A percentile compares a stretch with the other conserved stretches of the same genome.
These are phyloP conservation scores for Penicillium polonicum DNA, from an alignment of 2,329 filamentous ascomycete genomes.

Conservation along the genomic window DNA sequence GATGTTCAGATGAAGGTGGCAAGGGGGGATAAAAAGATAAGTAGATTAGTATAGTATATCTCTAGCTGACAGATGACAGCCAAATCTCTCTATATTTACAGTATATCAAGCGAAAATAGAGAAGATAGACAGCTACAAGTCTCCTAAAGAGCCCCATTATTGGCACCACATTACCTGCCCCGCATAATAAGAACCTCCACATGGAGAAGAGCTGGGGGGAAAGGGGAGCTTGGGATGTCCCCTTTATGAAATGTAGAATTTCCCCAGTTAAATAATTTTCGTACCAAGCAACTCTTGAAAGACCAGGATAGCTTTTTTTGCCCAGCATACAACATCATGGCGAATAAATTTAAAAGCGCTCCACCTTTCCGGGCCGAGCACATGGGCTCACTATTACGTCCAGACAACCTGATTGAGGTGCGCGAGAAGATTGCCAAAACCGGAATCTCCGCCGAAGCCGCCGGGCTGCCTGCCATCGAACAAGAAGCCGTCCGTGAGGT, in stretches of 20 bases:
- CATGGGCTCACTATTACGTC: slow-evolving; percentile 24
- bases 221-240: not conserved
- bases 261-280: not conserved
- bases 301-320: not conserved
- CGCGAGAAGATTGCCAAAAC: slow-evolving; percentile 21
- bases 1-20: too few relatives aligned
- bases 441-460: slow-evolving; percentile 20
- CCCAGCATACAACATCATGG: slow-evolving; percentile 4
- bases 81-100: not conserved
- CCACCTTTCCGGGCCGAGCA: slow-evolving; percentile 28
- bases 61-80: not conserved
- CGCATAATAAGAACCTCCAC: not conserved
- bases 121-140: not conserved
- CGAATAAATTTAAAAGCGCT: slow-evolving; percentile 18
- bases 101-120: not conserved
- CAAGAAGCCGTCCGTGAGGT: slow-evolving; percentile 19
- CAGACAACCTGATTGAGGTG: slow-evolving; percentile 19
- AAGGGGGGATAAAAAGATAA: too few relatives aligned
- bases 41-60: too few relatives aligned
- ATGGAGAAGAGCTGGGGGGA: not conserved
- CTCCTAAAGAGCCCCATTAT: not conserved
- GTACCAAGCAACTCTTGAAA: not conserved
- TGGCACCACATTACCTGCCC: not conserved
- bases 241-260: not conserved
- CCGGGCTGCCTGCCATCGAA: slow-evolving; percentile 7